Evolutionary conservation across 1,284 basidiomycete genomes (phyloP).

Genomic region (Pseudozyma tsukubaensis): DNA sequence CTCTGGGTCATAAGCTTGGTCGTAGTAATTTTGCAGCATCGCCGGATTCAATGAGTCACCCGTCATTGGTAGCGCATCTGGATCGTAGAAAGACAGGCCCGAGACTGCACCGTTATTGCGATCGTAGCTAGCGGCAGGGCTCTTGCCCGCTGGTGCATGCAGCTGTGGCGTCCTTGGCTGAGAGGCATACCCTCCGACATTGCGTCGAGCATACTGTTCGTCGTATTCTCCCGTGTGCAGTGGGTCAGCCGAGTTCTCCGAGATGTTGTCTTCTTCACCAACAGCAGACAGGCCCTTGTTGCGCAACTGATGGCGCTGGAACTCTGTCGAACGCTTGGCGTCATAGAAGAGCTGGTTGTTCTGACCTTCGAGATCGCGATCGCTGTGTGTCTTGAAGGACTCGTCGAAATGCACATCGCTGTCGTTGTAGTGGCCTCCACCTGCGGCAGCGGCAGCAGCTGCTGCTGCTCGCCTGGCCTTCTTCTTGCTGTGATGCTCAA

Average conservation of each 20-base stretch:
- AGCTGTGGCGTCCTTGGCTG: conserved; percentile 7
- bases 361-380: conserved; percentile 43
- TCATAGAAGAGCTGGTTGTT: conserved; percentile 30
- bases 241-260: conserved; percentile 54
- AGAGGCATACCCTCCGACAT: conserved; percentile 18
- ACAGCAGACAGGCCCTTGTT: conserved; percentile 27
- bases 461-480: conserved; percentile 25
- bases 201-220: conserved; percentile 29
- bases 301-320: conserved; percentile 20
- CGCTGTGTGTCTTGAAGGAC: conserved; percentile 14
- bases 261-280: conserved; percentile 49
- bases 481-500: conserved; percentile 41
- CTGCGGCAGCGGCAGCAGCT: conserved; percentile 5
- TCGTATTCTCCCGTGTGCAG: conserved; percentile 40
- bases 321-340: conserved; percentile 38
- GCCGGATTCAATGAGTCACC: conserved; percentile 1
- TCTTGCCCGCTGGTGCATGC: conserved; percentile 1
- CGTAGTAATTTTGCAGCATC: conserved; percentile 7
- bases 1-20: conserved; percentile 9
- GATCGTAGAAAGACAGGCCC: conserved; percentile 51
- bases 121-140: conserved; percentile 19
- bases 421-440: conserved; percentile 6
- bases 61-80: conserved; percentile 33
- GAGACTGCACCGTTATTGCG: conserved; percentile 44
- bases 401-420: conserved; percentile 8